These are phyloP conservation scores for Diaporthe amygdali DNA, from an alignment of 2,329 filamentous ascomycete genomes.

Conservation along the genomic window DNA sequence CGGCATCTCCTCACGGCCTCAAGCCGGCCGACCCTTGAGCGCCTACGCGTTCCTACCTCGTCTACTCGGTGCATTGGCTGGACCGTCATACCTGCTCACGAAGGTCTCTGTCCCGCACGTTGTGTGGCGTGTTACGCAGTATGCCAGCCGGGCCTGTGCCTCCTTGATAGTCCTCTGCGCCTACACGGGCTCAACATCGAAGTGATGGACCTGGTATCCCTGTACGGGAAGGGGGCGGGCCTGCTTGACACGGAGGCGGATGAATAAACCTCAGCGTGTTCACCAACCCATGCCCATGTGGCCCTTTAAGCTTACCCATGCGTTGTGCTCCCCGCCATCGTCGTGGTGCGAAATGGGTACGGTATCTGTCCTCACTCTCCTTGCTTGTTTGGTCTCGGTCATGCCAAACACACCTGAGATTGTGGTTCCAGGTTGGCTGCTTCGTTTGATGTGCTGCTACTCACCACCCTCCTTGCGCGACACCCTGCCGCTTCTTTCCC, in stretches of 20 bases:
- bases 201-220: neutral
- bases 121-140: conserved; percentile 14
- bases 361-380: neutral
- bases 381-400: neutral
- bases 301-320: neutral
- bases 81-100: neutral
- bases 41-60: neutral
- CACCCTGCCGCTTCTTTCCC: neutral
- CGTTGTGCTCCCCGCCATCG: neutral
- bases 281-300: neutral
- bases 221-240: neutral
- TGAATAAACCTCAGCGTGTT: neutral
- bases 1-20: neutral
- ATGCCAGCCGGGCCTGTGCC: neutral
- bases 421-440: neutral
- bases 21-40: neutral
- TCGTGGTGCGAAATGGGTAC: neutral
- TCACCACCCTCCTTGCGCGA: neutral
- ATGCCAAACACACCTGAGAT: neutral
- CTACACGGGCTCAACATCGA: neutral
- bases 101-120: neutral
- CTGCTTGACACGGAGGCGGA: neutral
- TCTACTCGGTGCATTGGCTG: neutral
- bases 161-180: neutral
- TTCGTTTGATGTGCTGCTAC: neutral